A percentile compares a stretch with the other conserved stretches of the same genome.
phyloP scores from a whole-genome alignment of 1,284 basidiomycete species.

The Puccinia polysora region DNA sequence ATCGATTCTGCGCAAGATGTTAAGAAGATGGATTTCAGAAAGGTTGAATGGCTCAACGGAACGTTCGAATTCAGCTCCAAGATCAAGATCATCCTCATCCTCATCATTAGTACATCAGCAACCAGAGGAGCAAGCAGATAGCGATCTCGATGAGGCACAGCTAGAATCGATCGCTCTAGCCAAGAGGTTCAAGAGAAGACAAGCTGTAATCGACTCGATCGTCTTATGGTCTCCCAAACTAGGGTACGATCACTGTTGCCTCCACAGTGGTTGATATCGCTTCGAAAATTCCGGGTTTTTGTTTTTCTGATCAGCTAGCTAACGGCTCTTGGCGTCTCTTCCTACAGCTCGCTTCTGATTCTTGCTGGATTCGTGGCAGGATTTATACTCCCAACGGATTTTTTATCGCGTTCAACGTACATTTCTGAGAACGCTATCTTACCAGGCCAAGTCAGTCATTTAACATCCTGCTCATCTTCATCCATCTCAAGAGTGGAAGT shows the following conservation, averaged over 20 bases:
- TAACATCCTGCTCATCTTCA: no score
- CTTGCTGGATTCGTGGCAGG: slow-evolving; percentile 69
- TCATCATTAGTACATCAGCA: no score
- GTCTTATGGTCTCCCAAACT: neutral
- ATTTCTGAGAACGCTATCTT: slow-evolving; percentile 91
- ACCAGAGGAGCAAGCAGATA: neutral
- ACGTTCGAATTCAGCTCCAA: neutral
- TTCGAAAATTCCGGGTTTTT: no score
- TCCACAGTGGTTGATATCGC: no score
- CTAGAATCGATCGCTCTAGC: neutral
- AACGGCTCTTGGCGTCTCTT: no score
- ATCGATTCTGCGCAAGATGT: no score
- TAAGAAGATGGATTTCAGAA: no score
- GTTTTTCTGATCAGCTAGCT: no score
- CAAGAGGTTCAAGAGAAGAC: neutral
- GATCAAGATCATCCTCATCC: neutral
- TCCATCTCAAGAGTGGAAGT: no score
- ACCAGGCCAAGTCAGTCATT: slow-evolving; percentile 67
- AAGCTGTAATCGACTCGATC: neutral
- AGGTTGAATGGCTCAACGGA: no score
- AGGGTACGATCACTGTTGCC: no score
- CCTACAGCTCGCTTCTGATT: slow-evolving; percentile 60
- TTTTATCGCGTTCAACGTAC: slow-evolving; percentile 67
- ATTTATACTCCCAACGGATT: slow-evolving; percentile 63
- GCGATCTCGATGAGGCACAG: neutral